Evolutionary conservation across 1,284 basidiomycete species (phyloP), one percentile per base, ranked within the genome.

Genomic region (Trametes polyzona): DNA sequence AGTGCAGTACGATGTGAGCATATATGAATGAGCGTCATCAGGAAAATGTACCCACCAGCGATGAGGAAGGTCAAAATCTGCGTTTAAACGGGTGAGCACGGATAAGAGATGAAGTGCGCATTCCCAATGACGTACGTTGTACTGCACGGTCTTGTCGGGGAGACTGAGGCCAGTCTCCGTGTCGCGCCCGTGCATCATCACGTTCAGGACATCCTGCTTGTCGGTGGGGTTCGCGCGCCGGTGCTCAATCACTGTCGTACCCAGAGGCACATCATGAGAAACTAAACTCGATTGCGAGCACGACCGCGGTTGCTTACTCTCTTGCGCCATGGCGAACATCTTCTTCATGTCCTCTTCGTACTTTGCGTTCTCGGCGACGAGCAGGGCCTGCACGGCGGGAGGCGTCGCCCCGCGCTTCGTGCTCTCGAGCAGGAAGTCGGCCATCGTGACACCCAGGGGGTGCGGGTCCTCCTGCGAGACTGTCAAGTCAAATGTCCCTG

Each of bases 41-140:
- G 12, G 10, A 16, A 32, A 29, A 4, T 39, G 11, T 21, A 55
- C 61, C 32, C 39, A 72, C 73, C 80, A 8, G 80, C 80, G 39
- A 81, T 79, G 12, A 82, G 67, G 71, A 82, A 81, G 2, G 79
- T 81, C 11, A 81, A 64, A 37, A 80, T 70, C 75, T 78, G 41
- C 11, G 37, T 1, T 52, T 35, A 27, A 11, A 17, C 1, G 10
- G 11, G 10, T 11, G n/a, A 17, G 21, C 10, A 30, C 11, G 8
- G n/a, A 21, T 14, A 36, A 48, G 40, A 21, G n/a, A 27, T 26
- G 12, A 26, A 14, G 3, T 5, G 12, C 7, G 12, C n/a, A 14
- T 5, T 14, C 17, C 19, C 8, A 16, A 10, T 8, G 16, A 44
- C 73, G 4, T 49, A 76, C 75, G 67, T 82, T 80, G 54, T 71